Base-by-base conservation (phyloP, 441 rosid species). In the Adansonia gregorii region DNA sequence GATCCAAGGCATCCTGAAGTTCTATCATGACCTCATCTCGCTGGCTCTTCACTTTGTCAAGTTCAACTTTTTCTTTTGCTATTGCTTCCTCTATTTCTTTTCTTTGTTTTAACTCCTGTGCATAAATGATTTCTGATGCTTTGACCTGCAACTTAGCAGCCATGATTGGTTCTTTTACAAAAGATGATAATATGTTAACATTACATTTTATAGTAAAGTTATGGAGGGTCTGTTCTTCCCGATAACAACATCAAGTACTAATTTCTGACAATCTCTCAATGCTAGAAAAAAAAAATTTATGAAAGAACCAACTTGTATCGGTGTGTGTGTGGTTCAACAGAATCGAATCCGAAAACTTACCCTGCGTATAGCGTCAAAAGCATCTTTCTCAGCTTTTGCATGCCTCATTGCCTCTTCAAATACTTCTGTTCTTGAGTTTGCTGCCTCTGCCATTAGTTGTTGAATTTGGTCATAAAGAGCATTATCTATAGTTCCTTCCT, bases 351-450 rank as follows among this genome's bases (percentile, higher is more conserved):
- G 39, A 41, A 81, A 83, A 15, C 65, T 74, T 85, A 94, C 99
- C 94, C 78, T 90, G 82, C 82, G 90, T 20, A 90, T 85, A 68
- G 95, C 89, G 71, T 87, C 94, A 72, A 89, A 78, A 74, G 89
- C 92, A 51, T 85, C 90, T 59, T 81, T 90, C 79, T 96, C 96
- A 67, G 97, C 92, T 86, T 89, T 87, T 72, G 83, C 86, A 75
- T 89, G 89, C 86, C 88, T 86, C 56, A 76, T 46, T 74, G 87
- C 88, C 89, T 90, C 97, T 76, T 83, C 87, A 79, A 82, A 82
- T 70, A 92, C 95, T 79, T 86, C 93, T 79, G 55, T 80, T 80
- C 84, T 89, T 67, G 87, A 88, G 81, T 81, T 91, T 67, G 69
- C 89, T 78, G 93, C 91, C 74, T 94, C 97, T 48, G 76, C 76